A percentile compares a stretch with the other conserved stretches of the same genome.
Conservation (phyloP, 1,139 yeast genomes). For the Candida smagusa region DNA sequence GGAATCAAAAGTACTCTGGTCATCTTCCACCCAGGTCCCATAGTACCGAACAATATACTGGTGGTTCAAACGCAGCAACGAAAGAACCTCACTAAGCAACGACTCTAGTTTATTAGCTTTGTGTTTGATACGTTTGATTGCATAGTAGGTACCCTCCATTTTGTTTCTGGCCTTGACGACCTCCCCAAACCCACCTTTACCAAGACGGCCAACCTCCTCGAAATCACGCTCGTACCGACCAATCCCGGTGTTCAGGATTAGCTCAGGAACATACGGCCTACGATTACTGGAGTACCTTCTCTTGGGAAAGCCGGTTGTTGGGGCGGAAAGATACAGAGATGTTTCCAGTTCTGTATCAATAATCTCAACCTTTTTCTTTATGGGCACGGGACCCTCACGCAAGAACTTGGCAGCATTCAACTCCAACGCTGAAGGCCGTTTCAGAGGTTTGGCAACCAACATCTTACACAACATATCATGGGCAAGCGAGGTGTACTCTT, state of each 20-base stretch:
- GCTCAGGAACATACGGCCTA: slow-evolving; percentile 3
- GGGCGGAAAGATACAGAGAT: not conserved
- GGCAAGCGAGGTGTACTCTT: slow-evolving; percentile 39
- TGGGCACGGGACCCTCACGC: slow-evolving; percentile 56
- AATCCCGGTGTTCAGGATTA: slow-evolving; percentile 10
- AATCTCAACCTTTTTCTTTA: not conserved
- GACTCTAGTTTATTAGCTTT: slow-evolving; percentile 75
- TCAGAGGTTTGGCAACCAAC: slow-evolving; percentile 63
- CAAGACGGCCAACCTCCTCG: slow-evolving; percentile 89
- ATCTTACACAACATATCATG: slow-evolving; percentile 65
- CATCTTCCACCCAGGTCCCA: slow-evolving; percentile 93
- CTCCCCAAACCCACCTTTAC: slow-evolving; percentile 96
- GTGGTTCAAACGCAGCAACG: slow-evolving; percentile 87
- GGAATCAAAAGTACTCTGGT: slow-evolving; percentile 15
- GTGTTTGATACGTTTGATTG: slow-evolving; percentile 87
- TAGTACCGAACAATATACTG: slow-evolving; percentile 94
- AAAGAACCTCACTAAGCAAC: slow-evolving; percentile 84
- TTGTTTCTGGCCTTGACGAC: slow-evolving; percentile 93
- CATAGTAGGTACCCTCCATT: slow-evolving; percentile 92
- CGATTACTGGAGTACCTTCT: slow-evolving; percentile 20
- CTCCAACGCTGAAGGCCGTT: slow-evolving; percentile 80
- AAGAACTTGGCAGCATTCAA: slow-evolving; percentile 78
- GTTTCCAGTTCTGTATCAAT: slow-evolving; percentile 1
- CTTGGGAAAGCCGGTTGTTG: not conserved
- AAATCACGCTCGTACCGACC: slow-evolving; percentile 62